Percentiles rank a stretch among this genome's conserved stretches.
These are phyloP conservation scores for Plantago ovata DNA, from an alignment of 257 asterid genomes.

Conservation along the genomic window DNA sequence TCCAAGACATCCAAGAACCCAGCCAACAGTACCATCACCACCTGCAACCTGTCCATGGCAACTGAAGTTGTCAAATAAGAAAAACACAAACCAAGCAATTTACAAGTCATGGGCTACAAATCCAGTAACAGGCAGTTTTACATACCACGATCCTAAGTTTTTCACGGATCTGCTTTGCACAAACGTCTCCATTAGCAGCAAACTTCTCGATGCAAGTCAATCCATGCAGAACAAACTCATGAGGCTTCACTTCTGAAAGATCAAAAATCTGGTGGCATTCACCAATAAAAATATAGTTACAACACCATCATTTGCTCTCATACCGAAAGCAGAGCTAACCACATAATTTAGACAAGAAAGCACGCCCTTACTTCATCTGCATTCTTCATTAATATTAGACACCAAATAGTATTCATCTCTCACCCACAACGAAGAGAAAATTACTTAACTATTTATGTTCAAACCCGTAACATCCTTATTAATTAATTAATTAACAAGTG, in stretches of 20 bases:
- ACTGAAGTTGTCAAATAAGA: constrained; percentile 13
- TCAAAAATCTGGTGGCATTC: constrained; percentile 78
- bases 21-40: constrained; percentile 99
- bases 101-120: constrained; percentile 1
- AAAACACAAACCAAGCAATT: not conserved
- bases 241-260: constrained; percentile 82
- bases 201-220: constrained; percentile 86
- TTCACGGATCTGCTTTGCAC: constrained; percentile 75
- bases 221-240: constrained; percentile 90
- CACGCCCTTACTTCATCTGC: too few relatives aligned
- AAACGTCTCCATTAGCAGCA: constrained; percentile 70
- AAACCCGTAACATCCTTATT: too few relatives aligned
- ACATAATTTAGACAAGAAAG: not conserved
- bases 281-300: not conserved
- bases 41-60: constrained; percentile 81
- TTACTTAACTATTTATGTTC: too few relatives aligned
- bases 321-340: constrained; percentile 5
- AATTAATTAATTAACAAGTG: too few relatives aligned
- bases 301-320: not conserved
- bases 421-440: too few relatives aligned
- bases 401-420: too few relatives aligned
- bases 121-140: constrained; percentile 11
- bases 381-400: too few relatives aligned
- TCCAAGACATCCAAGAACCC: constrained; percentile 97
- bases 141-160: constrained; percentile 92